These are phyloP conservation scores for Botrytis squamosa DNA, from an alignment of 2,329 filamentous ascomycete genomes.

Conservation along the genomic window DNA sequence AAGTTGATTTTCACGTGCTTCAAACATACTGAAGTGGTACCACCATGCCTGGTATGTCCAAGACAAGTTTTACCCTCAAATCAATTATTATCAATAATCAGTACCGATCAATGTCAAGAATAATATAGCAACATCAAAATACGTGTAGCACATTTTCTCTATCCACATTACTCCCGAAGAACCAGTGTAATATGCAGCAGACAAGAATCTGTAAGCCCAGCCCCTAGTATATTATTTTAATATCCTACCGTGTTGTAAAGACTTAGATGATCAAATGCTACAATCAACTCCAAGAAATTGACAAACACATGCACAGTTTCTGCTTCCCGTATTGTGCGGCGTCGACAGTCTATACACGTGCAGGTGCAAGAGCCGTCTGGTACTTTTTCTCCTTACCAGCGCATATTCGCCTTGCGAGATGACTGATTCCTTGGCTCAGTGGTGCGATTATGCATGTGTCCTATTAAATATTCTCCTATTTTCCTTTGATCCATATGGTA, in stretches of 20 bases:
- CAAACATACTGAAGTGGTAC: background rate
- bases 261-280: background rate
- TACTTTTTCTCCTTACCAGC: background rate
- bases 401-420: conserved; percentile 1
- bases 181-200: background rate
- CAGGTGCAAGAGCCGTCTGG: background rate
- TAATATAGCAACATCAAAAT: background rate
- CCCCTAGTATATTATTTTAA: no score
- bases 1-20: background rate
- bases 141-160: background rate
- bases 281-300: background rate
- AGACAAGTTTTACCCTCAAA: background rate
- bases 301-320: conserved; percentile 1
- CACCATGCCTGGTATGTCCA: background rate
- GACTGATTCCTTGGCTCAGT: background rate
- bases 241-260: background rate
- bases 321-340: background rate
- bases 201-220: background rate
- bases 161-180: background rate
- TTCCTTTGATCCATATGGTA: background rate
- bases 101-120: background rate
- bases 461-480: background rate
- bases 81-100: background rate
- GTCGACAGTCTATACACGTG: background rate
- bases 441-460: background rate